Evolutionary conservation across 495 filamentous ascomycete species (phyloP), one percentile per base, ranked within the genome.

Genomic region (Tetracladium marchalianum): DNA sequence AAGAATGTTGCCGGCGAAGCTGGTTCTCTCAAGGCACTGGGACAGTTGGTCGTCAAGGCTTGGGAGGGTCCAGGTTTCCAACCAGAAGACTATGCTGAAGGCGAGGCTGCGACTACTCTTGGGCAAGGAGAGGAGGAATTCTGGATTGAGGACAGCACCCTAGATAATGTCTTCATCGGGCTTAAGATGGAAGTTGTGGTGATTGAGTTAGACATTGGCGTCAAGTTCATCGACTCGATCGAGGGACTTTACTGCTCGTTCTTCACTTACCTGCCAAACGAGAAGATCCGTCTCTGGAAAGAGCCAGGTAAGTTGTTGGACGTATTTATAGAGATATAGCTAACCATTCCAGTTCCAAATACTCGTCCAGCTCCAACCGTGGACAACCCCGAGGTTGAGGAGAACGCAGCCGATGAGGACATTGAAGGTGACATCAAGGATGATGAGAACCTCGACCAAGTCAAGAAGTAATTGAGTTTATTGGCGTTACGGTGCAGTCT

Each of bases 111-210:
- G 8, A 35, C 18, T 9, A 36, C 16, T 5, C 31, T 33, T 13
- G 13, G 41, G 2, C 0, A 24, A 11, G 31, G 3, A 5, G 8
- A 45, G 11, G 59, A 64, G 43, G 71, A 77, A 31, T 82, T 89
- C 50, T 76, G 82, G 56, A 45, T 93, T 18, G 87, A 92, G 55
- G 72, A 79, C 19, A 58, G 73, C 0, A 63, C 83, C 5, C 67
- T 96, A 15, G 50, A 67, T 22, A 65, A 73, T 39, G 74, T 81
- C 48, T 79, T 77, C 51, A 67, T 76, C 0, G 87, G 89, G 1
- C 80, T 95, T 80, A 95, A 93, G 66, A 59, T 96, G 12, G 69
- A 72, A 31, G 67, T 77, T 5, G 62, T 58, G 7, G 71, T 94
- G 12, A 80, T 77, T 59, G 69, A 76, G 39, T 62, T 87, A 24